phyloP scores from a whole-genome alignment of 768 basidiomycete species.

The Albatrellus ellisii region DNA sequence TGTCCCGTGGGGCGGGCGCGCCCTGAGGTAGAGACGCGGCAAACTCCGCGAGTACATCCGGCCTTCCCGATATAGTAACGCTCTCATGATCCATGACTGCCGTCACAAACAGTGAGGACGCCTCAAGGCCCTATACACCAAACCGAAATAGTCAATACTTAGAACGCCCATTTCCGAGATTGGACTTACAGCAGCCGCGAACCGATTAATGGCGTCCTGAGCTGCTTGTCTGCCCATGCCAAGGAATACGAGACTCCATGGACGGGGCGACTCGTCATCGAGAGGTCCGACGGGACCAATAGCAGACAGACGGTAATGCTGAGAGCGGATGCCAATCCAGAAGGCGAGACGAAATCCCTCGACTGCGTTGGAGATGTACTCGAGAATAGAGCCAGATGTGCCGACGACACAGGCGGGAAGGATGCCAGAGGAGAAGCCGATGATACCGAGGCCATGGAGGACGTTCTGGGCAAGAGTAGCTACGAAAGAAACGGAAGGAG shows the following conservation, averaged over 20 bases:
- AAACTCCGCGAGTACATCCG: slow-evolving; percentile 34
- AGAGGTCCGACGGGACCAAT: slow-evolving; percentile 11
- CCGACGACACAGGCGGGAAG: slow-evolving; percentile 39
- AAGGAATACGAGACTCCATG: slow-evolving; percentile 35
- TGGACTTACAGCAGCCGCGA: slow-evolving; percentile 14
- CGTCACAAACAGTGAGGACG: slow-evolving; percentile 30
- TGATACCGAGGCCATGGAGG: slow-evolving; percentile 23
- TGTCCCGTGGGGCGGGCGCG: slow-evolving; percentile 27
- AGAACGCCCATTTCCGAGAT: neutral
- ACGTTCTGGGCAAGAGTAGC: slow-evolving; percentile 23
- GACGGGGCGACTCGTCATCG: slow-evolving; percentile 15
- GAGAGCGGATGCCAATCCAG: slow-evolving; percentile 37
- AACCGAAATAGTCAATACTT: neutral
- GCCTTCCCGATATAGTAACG: slow-evolving; percentile 46
- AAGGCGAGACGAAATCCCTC: slow-evolving; percentile 37
- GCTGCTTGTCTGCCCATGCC: slow-evolving; percentile 18
- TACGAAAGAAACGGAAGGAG: slow-evolving; percentile 13
- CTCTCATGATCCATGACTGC: slow-evolving; percentile 34
- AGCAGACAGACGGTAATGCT: slow-evolving; percentile 17
- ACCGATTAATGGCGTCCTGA: slow-evolving; percentile 19
- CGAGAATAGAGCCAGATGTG: slow-evolving; percentile 25
- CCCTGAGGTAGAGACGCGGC: slow-evolving; percentile 22
- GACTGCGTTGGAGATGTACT: slow-evolving; percentile 30
- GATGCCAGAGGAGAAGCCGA: slow-evolving; percentile 47
- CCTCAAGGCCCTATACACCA: slow-evolving; percentile 1